Evolutionary conservation across 192 early-diverging fungal species (phyloP).

Genomic region (Backusella mclennaniae): DNA sequence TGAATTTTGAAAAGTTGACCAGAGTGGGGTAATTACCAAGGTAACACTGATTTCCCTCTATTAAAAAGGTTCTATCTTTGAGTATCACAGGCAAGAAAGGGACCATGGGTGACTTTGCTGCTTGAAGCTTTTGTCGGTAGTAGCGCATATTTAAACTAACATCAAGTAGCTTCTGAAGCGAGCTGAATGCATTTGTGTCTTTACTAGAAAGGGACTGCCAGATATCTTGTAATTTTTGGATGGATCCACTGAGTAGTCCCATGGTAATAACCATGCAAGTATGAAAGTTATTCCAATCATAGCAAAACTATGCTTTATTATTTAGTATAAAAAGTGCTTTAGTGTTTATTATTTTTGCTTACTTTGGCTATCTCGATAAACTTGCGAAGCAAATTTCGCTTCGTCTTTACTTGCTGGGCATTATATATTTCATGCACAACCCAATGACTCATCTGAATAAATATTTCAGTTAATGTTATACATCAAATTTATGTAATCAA

Average conservation of each 20-base stretch:
- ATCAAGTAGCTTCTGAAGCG: constrained; percentile 62
- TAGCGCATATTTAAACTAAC: constrained; percentile 61
- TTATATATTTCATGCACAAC: constrained; percentile 27
- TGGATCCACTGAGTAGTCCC: constrained; percentile 54
- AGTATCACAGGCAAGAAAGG: constrained; percentile 69
- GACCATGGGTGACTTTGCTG: constrained; percentile 44
- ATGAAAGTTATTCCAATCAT: constrained; percentile 62
- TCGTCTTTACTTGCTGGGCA: constrained; percentile 2
- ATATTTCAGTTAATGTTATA: background rate
- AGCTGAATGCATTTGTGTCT: constrained; percentile 42
- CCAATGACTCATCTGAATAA: constrained; percentile 35
- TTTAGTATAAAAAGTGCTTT: too few species aligned
- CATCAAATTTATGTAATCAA: background rate
- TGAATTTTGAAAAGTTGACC: constrained; percentile 55
- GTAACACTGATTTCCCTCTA: constrained; percentile 63
- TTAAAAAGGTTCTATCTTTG: constrained; percentile 72
- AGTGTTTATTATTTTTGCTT: background rate
- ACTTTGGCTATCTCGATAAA: constrained; percentile 39
- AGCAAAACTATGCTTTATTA: constrained; percentile 38
- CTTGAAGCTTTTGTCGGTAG: constrained; percentile 53
- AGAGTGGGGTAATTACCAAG: constrained; percentile 13
- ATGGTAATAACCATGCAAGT: constrained; percentile 63
- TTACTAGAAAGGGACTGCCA: constrained; percentile 43
- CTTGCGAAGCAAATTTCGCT: constrained; percentile 19
- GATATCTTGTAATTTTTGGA: constrained; percentile 48